phyloP scores from a whole-genome alignment of 1,284 basidiomycete species.

The Cryptococcus maquisensis region DNA sequence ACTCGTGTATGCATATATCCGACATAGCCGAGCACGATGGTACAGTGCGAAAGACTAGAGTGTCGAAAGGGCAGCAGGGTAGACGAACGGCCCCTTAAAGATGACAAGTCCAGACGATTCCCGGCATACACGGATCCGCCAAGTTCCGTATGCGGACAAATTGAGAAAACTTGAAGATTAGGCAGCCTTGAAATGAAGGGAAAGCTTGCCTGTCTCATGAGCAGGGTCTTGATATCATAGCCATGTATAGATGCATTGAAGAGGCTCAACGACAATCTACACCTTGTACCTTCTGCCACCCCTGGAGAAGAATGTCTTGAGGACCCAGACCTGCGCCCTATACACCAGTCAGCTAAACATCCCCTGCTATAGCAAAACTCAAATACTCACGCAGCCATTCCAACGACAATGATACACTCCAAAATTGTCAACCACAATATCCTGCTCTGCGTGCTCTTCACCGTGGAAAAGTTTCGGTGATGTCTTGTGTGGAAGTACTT shows the following conservation, averaged over 20 bases:
- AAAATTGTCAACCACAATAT: conserved; percentile 85
- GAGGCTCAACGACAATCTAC: background rate
- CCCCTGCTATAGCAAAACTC: conserved; percentile 34
- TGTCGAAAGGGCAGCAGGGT: too few relatives aligned
- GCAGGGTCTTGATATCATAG: too few relatives aligned
- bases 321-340: conserved; percentile 81
- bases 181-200: too few relatives aligned
- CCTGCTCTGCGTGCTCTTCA: conserved; percentile 46
- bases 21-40: conserved; percentile 16
- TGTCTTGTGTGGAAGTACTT: conserved; percentile 59
- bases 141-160: too few relatives aligned
- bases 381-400: conserved; percentile 60
- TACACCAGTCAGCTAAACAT: background rate
- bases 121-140: too few relatives aligned
- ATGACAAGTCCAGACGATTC: too few relatives aligned
- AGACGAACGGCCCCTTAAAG: too few relatives aligned
- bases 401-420: conserved; percentile 69
- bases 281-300: conserved; percentile 59
- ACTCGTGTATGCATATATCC: conserved; percentile 12
- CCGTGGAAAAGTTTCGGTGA: conserved; percentile 39
- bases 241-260: too few relatives aligned
- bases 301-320: conserved; percentile 89
- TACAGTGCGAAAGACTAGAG: background rate
- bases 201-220: too few relatives aligned
- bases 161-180: too few relatives aligned